These are phyloP conservation scores for Boletus fagicola DNA, from an alignment of 768 basidiomycete genomes.

Conservation along the genomic window DNA sequence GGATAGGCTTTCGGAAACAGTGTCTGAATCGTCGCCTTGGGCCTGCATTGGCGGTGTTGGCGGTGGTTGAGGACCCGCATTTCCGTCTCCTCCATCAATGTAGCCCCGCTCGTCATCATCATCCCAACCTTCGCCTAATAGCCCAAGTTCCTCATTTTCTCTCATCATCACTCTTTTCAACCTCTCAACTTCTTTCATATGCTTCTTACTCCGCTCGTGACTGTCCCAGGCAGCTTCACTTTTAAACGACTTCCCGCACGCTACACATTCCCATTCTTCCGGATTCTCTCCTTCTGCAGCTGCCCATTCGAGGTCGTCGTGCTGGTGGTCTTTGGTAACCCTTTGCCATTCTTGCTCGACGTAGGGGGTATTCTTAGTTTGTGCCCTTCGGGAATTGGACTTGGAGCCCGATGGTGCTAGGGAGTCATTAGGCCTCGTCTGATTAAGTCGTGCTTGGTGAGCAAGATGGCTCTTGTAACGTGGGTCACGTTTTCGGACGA, in stretches of 20 bases:
- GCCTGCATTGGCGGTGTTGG: constrained; percentile 10
- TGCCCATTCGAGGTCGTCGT: constrained; percentile 70
- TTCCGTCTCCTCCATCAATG: constrained; percentile 12
- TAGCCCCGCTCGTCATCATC: constrained; percentile 19
- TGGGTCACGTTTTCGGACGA: constrained; percentile 85
- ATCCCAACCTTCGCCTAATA: constrained; percentile 39
- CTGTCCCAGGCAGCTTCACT: constrained; percentile 95
- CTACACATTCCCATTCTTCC: constrained; percentile 95
- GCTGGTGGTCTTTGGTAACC: constrained; percentile 37
- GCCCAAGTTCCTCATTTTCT: constrained; percentile 66
- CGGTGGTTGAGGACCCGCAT: constrained; percentile 12
- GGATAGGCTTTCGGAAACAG: background rate
- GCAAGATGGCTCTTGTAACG: constrained; percentile 70
- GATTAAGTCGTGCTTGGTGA: constrained; percentile 43
- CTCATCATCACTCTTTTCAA: constrained; percentile 73
- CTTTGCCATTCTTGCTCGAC: constrained; percentile 93
- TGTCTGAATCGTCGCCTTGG: constrained; percentile 3
- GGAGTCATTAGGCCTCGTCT: constrained; percentile 28
- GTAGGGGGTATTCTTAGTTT: constrained; percentile 41
- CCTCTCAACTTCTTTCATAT: constrained; percentile 80
- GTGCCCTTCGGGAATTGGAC: constrained; percentile 29
- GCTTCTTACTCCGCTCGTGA: constrained; percentile 94
- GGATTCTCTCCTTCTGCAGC: constrained; percentile 65
- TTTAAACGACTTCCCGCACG: constrained; percentile 83
- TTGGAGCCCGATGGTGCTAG: constrained; percentile 28